Conservation (phyloP, 2,329 filamentous ascomycete genomes). For the Cladophialophora carrionii region DNA sequence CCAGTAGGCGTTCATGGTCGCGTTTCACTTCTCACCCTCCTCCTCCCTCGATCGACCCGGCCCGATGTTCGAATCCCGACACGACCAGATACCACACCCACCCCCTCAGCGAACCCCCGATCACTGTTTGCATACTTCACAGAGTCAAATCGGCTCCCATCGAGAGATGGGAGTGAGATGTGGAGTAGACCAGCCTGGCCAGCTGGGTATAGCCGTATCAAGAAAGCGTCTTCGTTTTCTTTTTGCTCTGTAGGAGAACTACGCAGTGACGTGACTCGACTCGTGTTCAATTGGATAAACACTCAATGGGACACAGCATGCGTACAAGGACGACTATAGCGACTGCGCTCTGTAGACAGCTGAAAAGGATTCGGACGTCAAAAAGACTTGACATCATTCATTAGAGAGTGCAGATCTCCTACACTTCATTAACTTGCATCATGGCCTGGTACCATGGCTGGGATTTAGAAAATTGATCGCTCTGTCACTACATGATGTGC, state of each 20-base stretch:
- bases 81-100: background rate
- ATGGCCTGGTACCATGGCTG: background rate
- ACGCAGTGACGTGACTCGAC: too few species aligned
- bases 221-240: background rate
- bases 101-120: too few species aligned
- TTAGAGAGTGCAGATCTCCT: background rate
- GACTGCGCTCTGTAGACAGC: background rate
- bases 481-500: background rate
- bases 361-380: background rate
- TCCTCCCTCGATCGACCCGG: background rate
- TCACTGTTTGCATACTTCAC: background rate
- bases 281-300: background rate
- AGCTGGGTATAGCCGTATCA: background rate
- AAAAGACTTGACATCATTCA: background rate
- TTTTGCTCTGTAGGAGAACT: background rate
- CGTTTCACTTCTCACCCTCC: conserved; percentile 9
- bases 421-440: background rate
- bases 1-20: conserved; percentile 3
- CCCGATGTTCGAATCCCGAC: background rate
- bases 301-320: too few species aligned
- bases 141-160: background rate
- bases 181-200: background rate
- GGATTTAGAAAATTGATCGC: background rate
- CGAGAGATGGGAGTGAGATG: background rate
- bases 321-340: background rate